Evolutionary conservation across 2,329 filamentous ascomycete genomes (phyloP), one percentile per base, ranked within the genome.

Genomic region (Thielaviopsis populi): DNA sequence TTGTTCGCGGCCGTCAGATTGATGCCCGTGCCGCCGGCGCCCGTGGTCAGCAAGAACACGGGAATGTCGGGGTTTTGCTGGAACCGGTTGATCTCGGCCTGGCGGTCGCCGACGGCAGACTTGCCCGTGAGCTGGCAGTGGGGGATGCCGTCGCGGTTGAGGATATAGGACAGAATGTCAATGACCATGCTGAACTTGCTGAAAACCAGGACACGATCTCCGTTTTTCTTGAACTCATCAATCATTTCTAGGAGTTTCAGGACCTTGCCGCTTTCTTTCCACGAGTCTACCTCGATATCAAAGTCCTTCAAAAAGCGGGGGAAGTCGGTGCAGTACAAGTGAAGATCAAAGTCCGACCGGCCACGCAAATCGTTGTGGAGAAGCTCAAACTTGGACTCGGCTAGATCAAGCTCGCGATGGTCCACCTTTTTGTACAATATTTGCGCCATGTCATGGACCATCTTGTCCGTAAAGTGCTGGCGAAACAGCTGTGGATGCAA

Each of bases 1-100:
- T 96, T 97, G 77, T 97, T 97, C 3, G 94, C 94, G 42, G 88
- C 89, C 7, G 92, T 94, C 63, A 99, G 76, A 74, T 99, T 99
- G 76, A 99, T 95, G 48, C 94, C 94, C 0, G 92, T 94, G n/a
- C 94, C 94, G 62, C 94, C 94, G 0, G 92, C 91, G 66, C 91
- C 92, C 0, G 94, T 99, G 0, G 89, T 94, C 5, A 99, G 82
- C 68, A 99, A 81, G 74, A 99, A 99, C 0, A 95, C 91, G 0
- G 91, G 87, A 62, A 97, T 95, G 1, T 81, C 79, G 0, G 80
- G 75, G 70, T 95, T 83, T 1, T 82, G 76, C 69, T 90, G 87
- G 78, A 95, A 99, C 53, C 87, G 81, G 73, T 99, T 88, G 68
- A 97, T 91, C 68, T 96, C 82, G 3, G 86, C 83, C 74, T 97